Evolutionary conservation across 2,329 filamentous ascomycete genomes (phyloP).

Genomic region (Elsinoe necatrix): DNA sequence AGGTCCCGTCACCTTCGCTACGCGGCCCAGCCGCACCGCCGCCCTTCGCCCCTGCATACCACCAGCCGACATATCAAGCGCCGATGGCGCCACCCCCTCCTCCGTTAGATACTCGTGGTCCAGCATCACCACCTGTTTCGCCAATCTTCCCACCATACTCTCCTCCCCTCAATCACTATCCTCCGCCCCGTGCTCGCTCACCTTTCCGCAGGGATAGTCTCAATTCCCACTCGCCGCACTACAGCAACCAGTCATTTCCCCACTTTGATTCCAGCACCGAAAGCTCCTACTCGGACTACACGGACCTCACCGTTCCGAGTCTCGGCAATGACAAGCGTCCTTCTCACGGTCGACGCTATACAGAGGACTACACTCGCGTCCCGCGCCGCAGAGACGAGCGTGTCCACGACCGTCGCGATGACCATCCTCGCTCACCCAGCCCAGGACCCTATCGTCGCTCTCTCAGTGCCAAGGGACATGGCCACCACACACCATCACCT

Average conservation of each 20-base stretch:
- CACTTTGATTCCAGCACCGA: neutral
- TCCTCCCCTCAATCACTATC: neutral
- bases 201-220: conserved; percentile 15
- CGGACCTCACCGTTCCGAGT: neutral
- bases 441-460: neutral
- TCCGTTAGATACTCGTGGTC: neutral
- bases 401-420: neutral
- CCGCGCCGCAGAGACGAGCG: neutral
- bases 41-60: neutral
- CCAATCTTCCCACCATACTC: neutral
- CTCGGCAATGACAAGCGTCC: neutral
- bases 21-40: neutral
- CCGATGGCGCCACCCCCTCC: neutral
- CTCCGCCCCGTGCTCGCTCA: neutral
- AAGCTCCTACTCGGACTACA: neutral
- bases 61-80: neutral
- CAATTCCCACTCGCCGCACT: conserved; percentile 14
- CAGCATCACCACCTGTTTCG: neutral
- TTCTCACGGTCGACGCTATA: neutral
- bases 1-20: neutral
- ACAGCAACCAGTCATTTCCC: conserved; percentile 2
- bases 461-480: neutral
- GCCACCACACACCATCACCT: neutral
- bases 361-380: neutral
- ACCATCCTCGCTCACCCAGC: neutral